These are phyloP conservation scores for Aspergillus haitiensis DNA, from an alignment of 495 filamentous ascomycete genomes.

Conservation along the genomic window DNA sequence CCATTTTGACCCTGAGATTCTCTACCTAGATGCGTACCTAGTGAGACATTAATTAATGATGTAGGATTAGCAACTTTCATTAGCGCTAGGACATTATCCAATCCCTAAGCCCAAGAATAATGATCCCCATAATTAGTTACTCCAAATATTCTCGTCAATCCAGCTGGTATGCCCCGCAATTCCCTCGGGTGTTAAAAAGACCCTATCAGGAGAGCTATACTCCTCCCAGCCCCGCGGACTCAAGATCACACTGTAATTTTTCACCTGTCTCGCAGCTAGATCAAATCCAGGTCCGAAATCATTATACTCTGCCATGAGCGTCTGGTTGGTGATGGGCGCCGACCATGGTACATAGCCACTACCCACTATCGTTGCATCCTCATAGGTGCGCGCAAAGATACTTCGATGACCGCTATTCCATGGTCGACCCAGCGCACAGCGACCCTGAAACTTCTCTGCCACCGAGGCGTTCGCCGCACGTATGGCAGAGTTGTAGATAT, in stretches of 20 bases:
- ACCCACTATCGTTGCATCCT: conserved; percentile 48
- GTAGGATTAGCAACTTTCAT: too few species aligned
- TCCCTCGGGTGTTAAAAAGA: conserved; percentile 53
- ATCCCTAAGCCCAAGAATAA: too few species aligned
- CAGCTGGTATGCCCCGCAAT: conserved; percentile 50
- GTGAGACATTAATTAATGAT: too few species aligned
- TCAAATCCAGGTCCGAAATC: conserved; percentile 52
- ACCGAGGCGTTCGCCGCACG: conserved; percentile 53
- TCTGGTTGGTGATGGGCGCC: conserved; percentile 37
- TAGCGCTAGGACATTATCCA: too few species aligned
- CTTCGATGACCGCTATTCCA: conserved; percentile 57
- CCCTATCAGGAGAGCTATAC: conserved; percentile 45
- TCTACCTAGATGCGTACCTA: neutral
- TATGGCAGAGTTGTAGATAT: conserved; percentile 53
- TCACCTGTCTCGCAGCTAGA: neutral
- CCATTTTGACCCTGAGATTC: neutral
- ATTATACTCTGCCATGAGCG: conserved; percentile 57
- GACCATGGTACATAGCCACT: neutral
- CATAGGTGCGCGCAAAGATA: conserved; percentile 53
- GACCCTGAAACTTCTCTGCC: conserved; percentile 40
- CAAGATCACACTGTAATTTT: neutral
- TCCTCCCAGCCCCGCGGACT: neutral
- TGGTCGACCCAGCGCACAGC: conserved; percentile 60
- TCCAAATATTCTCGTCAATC: conserved; percentile 46
- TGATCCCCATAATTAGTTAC: too few species aligned